Conservation (phyloP, 192 early-diverging fungal genomes). For the Backusella psychrophila region DNA sequence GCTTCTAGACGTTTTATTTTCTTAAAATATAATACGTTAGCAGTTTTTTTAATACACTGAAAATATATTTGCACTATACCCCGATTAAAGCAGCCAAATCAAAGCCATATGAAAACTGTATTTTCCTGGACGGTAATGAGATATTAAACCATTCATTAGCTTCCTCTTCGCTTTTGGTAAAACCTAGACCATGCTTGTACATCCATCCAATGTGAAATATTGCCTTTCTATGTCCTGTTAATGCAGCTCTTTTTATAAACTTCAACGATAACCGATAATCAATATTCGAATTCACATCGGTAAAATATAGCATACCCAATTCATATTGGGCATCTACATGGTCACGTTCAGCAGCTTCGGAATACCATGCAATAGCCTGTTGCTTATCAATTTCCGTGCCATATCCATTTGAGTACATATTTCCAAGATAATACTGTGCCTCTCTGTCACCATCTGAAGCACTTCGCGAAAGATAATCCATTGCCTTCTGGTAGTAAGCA, state of each 20-base stretch:
- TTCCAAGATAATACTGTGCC: background rate
- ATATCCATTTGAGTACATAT: background rate
- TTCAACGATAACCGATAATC: background rate
- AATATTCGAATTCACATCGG: background rate
- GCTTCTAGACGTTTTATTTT: background rate
- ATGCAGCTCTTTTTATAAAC: background rate
- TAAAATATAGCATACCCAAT: background rate
- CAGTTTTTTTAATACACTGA: background rate
- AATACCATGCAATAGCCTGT: background rate
- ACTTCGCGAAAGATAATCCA: background rate
- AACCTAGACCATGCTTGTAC: background rate
- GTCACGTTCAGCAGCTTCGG: constrained; percentile 2
- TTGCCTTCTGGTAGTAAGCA: background rate
- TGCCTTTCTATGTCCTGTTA: background rate
- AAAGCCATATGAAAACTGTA: background rate
- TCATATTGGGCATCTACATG: background rate
- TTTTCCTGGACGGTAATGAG: background rate
- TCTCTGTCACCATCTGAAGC: background rate
- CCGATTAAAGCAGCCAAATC: background rate
- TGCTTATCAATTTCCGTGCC: background rate
- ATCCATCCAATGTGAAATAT: background rate
- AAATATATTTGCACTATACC: background rate
- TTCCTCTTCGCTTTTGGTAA: background rate
- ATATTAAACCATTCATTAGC: background rate
- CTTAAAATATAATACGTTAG: background rate